Evolutionary conservation across 208 protist genomes (phyloP).

Genomic region (Trypanosoma boissoni): DNA sequence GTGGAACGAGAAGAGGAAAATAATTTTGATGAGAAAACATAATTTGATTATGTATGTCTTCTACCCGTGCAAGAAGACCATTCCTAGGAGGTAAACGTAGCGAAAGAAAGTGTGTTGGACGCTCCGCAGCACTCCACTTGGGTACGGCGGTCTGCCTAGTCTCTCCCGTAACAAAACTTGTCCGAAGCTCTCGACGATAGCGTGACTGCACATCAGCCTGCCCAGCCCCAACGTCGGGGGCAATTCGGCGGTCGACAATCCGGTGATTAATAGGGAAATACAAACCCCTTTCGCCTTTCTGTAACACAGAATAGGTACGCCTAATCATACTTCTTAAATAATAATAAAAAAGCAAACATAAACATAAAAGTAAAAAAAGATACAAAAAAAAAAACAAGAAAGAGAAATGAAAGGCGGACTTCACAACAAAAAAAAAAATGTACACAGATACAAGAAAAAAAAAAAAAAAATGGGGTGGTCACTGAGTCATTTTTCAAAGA

Average conservation of each 20-base stretch:
- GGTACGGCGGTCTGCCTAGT: conserved; percentile 69
- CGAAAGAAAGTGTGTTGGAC: conserved; percentile 83
- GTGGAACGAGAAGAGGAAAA: conserved; percentile 61
- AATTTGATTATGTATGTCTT: conserved; percentile 72
- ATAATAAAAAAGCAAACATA: conserved; percentile 2
- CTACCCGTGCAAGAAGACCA: conserved; percentile 47
- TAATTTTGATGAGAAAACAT: conserved; percentile 57
- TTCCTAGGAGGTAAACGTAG: conserved; percentile 67
- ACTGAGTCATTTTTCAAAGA: not conserved
- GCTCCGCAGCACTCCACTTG: conserved; percentile 48
- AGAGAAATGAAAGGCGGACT: conserved; percentile 1
- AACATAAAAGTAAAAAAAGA: not conserved
- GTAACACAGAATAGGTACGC: conserved; percentile 24
- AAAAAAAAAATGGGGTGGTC: not conserved
- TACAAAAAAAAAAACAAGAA: not conserved
- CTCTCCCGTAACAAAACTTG: conserved; percentile 70
- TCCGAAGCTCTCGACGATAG: conserved; percentile 74
- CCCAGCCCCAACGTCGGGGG: conserved; percentile 30
- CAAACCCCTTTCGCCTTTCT: conserved; percentile 56
- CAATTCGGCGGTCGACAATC: conserved; percentile 67
- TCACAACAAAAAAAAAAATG: not conserved
- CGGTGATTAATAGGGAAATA: conserved; percentile 91
- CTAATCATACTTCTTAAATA: conserved; percentile 29
- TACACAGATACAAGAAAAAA: not conserved
- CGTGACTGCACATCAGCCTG: conserved; percentile 76